Evolutionary conservation across 768 basidiomycete genomes (phyloP).

Genomic region (Megacollybia marginata): DNA sequence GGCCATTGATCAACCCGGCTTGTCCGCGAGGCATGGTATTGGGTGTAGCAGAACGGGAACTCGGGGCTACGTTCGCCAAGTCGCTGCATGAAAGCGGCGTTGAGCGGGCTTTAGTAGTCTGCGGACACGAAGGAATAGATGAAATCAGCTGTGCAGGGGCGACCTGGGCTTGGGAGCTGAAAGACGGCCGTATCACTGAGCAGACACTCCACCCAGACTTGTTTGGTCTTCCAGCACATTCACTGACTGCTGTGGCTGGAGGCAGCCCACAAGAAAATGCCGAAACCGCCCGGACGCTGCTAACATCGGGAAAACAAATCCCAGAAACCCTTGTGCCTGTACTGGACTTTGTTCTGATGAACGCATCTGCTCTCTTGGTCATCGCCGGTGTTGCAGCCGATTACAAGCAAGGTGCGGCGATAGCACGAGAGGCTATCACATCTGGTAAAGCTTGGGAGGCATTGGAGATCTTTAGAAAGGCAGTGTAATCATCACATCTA

Average conservation of each 20-base stretch:
- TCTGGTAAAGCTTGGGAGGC: conserved; percentile 58
- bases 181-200: conserved; percentile 58
- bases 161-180: conserved; percentile 79
- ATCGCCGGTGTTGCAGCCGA: conserved; percentile 70
- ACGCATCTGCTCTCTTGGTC: conserved; percentile 82
- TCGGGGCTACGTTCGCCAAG: conserved; percentile 77
- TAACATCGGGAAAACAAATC: conserved; percentile 50
- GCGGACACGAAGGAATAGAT: conserved; percentile 85
- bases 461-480: conserved; percentile 41
- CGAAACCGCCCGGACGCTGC: conserved; percentile 54
- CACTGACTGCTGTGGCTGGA: conserved; percentile 64
- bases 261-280: conserved; percentile 80
- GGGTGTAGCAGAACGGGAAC: conserved; percentile 76
- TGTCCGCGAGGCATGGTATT: conserved; percentile 83
- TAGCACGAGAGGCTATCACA: conserved; percentile 55
- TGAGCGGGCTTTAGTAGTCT: conserved; percentile 83
- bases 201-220: conserved; percentile 56
- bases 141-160: conserved; percentile 94
- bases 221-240: conserved; percentile 72
- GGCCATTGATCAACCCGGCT: conserved; percentile 91
- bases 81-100: conserved; percentile 71
- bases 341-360: conserved; percentile 83
- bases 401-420: conserved; percentile 61
- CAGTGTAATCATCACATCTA: conserved; percentile 13
- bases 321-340: conserved; percentile 55